A percentile compares a stretch with the other conserved stretches of the same genome.
Conservation (phyloP, 192 early-diverging fungal species). For the Cetraspora pellucida region DNA sequence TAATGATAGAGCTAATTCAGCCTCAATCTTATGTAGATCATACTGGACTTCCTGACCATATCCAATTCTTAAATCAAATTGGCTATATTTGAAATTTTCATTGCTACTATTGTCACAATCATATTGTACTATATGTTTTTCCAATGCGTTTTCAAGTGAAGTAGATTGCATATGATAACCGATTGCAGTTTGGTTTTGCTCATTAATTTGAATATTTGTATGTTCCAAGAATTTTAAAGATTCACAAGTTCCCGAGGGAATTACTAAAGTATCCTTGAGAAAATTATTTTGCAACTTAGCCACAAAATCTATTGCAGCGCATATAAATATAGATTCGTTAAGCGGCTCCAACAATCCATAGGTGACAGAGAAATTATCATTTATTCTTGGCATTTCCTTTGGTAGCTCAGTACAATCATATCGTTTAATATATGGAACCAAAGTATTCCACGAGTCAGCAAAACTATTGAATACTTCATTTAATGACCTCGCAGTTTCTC, state of each 20-base stretch:
- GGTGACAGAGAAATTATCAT: not conserved
- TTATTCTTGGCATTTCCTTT: not conserved
- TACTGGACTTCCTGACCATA: not conserved
- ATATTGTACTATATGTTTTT: conserved; percentile 14
- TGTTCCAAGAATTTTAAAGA: not conserved
- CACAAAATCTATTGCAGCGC: conserved; percentile 26
- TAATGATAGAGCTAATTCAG: conserved; percentile 8
- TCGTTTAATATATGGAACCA: conserved; percentile 16
- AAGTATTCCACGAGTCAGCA: conserved; percentile 17
- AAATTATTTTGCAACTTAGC: conserved; percentile 32
- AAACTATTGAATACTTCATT: conserved; percentile 12
- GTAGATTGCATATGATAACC: not conserved
- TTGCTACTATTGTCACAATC: not conserved
- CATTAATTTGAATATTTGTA: not conserved
- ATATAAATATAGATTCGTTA: conserved; percentile 19
- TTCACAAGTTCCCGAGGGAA: not conserved
- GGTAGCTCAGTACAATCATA: conserved; percentile 32
- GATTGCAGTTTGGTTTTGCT: not conserved
- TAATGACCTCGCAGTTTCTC: conserved; percentile 1
- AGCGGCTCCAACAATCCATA: conserved; percentile 10
- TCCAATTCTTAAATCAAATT: not conserved
- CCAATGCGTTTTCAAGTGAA: not conserved
- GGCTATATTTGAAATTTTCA: conserved; percentile 24
- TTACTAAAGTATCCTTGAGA: not conserved
- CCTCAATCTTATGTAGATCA: conserved; percentile 31